A percentile compares a stretch with the other conserved stretches of the same genome.
Evolutionary conservation across 768 basidiomycete genomes (phyloP).

Genomic region (Lactarius psammicola): DNA sequence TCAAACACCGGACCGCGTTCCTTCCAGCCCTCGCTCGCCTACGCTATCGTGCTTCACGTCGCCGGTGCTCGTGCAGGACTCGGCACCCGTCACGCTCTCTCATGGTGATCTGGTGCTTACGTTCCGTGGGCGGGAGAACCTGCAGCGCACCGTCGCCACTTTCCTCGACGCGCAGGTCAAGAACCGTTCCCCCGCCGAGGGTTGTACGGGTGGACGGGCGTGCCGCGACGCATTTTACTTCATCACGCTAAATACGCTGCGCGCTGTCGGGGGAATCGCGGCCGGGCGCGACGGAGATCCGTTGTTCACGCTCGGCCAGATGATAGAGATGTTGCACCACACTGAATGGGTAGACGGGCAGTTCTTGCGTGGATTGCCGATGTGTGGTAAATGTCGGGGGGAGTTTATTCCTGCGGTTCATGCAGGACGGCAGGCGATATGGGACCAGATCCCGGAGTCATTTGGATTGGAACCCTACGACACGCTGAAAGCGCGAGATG

Average conservation of each 20-base stretch:
- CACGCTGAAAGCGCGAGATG: slow-evolving; percentile 23
- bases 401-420: slow-evolving; percentile 45
- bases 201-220: slow-evolving; percentile 44
- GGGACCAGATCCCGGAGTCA: slow-evolving; percentile 61
- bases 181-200: slow-evolving; percentile 45
- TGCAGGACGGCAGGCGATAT: slow-evolving; percentile 58
- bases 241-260: slow-evolving; percentile 68
- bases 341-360: slow-evolving; percentile 66
- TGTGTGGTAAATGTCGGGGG: slow-evolving; percentile 51
- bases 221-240: slow-evolving; percentile 75
- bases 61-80: slow-evolving; percentile 19
- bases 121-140: slow-evolving; percentile 62
- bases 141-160: slow-evolving; percentile 58
- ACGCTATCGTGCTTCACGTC: slow-evolving; percentile 24
- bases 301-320: slow-evolving; percentile 64
- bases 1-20: background rate
- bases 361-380: slow-evolving; percentile 50
- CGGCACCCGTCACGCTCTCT: slow-evolving; percentile 35
- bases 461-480: slow-evolving; percentile 37
- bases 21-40: slow-evolving; percentile 26
- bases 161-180: slow-evolving; percentile 60
- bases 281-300: slow-evolving; percentile 73
- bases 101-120: slow-evolving; percentile 42
- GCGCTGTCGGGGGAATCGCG: slow-evolving; percentile 68
- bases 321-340: slow-evolving; percentile 66